phyloP scores from a whole-genome alignment of 1,139 yeast species.

The Geotrichum cucujoidarum region DNA sequence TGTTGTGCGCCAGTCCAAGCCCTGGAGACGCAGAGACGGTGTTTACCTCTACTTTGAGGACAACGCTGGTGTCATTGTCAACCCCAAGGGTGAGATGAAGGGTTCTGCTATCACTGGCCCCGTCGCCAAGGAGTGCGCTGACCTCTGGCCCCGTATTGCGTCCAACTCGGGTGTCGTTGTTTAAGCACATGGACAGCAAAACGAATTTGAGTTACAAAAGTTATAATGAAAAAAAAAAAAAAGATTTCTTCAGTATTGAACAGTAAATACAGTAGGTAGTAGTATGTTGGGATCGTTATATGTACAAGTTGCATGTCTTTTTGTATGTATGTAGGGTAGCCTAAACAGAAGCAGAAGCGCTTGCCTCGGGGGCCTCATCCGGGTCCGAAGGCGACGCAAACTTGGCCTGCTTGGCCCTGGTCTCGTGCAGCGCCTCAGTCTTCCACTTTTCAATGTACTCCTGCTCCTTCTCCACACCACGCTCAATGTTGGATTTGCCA shows the following conservation, averaged over 20 bases:
- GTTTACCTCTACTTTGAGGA: slow-evolving; percentile 99
- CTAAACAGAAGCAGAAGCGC: too few species aligned
- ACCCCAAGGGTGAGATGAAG: slow-evolving; percentile 99
- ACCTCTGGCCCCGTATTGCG: slow-evolving; percentile 99
- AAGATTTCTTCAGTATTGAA: too few species aligned
- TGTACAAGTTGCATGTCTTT: too few species aligned
- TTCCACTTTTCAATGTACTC: slow-evolving; percentile 68
- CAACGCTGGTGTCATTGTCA: slow-evolving; percentile 99
- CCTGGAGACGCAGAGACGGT: slow-evolving; percentile 99
- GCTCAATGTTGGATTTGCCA: slow-evolving; percentile 55
- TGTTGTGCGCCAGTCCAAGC: slow-evolving; percentile 98
- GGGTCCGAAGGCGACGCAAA: slow-evolving; percentile 18
- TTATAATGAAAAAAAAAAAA: background rate
- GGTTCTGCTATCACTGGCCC: slow-evolving; percentile 99
- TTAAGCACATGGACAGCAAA: slow-evolving; percentile 43
- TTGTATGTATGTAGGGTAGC: too few species aligned
- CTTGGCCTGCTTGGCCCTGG: slow-evolving; percentile 30
- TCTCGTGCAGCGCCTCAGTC: slow-evolving; percentile 48
- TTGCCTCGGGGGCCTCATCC: background rate
- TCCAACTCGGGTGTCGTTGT: slow-evolving; percentile 99
- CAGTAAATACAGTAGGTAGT: too few species aligned
- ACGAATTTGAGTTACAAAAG: slow-evolving; percentile 1
- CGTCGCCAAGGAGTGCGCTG: slow-evolving; percentile 99
- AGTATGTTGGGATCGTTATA: too few species aligned
- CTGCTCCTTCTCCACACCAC: slow-evolving; percentile 70